Conservation (phyloP, 78 protist genomes). For the Cavenderia fasciculata region DNA sequence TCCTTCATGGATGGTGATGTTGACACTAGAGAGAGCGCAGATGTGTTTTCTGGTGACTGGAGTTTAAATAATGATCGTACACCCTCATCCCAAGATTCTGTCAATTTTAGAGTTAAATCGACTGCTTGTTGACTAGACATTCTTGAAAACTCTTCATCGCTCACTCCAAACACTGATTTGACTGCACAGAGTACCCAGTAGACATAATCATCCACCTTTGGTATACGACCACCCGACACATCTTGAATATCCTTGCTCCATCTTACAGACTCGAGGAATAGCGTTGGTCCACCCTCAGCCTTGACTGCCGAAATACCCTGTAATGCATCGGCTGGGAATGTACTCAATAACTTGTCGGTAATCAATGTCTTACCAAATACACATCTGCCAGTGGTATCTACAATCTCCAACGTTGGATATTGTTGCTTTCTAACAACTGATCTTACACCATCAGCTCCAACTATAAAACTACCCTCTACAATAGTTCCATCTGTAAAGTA, state of each 20-base stretch:
- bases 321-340: neutral
- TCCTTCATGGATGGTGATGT: neutral
- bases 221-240: neutral
- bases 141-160: slow-evolving; percentile 2
- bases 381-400: slow-evolving; percentile 23
- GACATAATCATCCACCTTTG: slow-evolving; percentile 22
- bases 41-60: neutral
- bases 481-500: slow-evolving; percentile 40
- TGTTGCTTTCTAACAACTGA: slow-evolving; percentile 24
- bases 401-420: neutral
- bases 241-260: neutral
- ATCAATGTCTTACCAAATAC: slow-evolving; percentile 38
- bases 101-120: neutral
- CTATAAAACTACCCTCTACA: neutral
- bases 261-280: neutral
- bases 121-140: neutral
- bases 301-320: slow-evolving; percentile 13
- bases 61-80: neutral
- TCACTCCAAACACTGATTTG: neutral
- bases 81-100: neutral
- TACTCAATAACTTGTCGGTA: neutral
- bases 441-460: too few relatives aligned
- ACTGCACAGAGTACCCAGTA: slow-evolving; percentile 5
- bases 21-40: neutral
- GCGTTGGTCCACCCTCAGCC: neutral